Evolutionary conservation across 1,284 basidiomycete species (phyloP), one percentile per base, ranked within the genome.

Genomic region (Moesziomyces globuligerus): DNA sequence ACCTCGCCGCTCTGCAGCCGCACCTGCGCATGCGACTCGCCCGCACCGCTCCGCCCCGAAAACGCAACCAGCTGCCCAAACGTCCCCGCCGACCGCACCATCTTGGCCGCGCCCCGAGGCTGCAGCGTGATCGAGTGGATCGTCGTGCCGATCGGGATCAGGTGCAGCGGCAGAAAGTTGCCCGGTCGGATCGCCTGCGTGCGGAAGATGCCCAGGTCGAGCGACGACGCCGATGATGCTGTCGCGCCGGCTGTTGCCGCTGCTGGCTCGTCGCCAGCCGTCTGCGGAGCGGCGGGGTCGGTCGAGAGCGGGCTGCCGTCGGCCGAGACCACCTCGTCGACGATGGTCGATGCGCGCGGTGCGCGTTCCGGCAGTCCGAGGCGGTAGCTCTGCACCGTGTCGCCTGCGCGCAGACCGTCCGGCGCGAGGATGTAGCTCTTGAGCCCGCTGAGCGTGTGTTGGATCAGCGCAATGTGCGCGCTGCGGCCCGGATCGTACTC

Each of bases 401-500:
- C 90, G 7, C 96, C 96, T 1, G 91, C 91, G 28, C 91, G 86
- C 76, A 98, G 84, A 5, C 92, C 93, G 65, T 96, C 92, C 1
- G 92, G 90, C 1, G 95, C 94, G 46, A 98, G 85, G 76, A 98
- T 94, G 83, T 98, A 98, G 78, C 89, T 91, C 56, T 61, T 52
- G 87, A 87, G 48, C 89, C 75, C 85, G 85, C 72, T 87, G 84
- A 64, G 56, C 82, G 5, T 87, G 87, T 75, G 86, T 80, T 87
- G 86, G 71, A 98, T 81, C 50, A 98, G 87, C 1, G 95, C 95
- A 78, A 98, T 94, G 83, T 98, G 96, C 4, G 92, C 93, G 40
- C 90, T 91, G 47, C 95, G 87, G 28, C 92, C 91, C 0, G 95
- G 95, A 85, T 98, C 95, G 83, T 97, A 98, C 84, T 98, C 95